Evolutionary conservation across 495 filamentous ascomycete genomes (phyloP).

Genomic region (Xylaria grammica): DNA sequence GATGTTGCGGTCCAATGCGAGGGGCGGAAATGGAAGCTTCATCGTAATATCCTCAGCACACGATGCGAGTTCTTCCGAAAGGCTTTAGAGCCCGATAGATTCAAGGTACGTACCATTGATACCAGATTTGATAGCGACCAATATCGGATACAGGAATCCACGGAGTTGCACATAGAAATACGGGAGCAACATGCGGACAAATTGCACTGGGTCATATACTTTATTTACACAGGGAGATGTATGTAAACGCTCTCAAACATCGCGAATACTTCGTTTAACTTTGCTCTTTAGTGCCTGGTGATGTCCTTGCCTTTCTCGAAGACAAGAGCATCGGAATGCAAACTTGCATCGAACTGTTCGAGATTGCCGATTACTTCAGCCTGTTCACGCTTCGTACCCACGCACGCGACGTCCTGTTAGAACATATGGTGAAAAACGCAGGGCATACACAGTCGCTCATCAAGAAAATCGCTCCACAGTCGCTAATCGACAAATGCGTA

Average conservation of each 20-base stretch:
- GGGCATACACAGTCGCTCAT: no score
- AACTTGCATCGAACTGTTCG: background rate
- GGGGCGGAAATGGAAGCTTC: background rate
- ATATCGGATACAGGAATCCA: no score
- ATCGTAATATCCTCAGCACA: background rate
- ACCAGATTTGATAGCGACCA: no score
- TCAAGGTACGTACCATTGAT: no score
- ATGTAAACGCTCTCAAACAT: background rate
- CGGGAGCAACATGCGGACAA: background rate
- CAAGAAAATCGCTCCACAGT: no score
- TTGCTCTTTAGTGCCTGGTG: background rate
- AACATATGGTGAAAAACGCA: no score
- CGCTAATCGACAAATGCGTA: no score
- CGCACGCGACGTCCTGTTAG: background rate
- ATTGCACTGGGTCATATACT: background rate
- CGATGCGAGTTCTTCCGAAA: background rate
- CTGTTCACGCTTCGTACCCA: background rate
- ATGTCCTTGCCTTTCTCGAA: background rate
- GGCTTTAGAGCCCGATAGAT: no score
- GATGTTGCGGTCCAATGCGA: background rate
- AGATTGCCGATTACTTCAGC: background rate
- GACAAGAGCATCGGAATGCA: background rate
- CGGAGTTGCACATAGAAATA: background rate
- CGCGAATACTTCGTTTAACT: background rate
- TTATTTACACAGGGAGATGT: background rate